Base-by-base conservation (phyloP, 208 protist genomes). In the Crithidia expoeki region DNA sequence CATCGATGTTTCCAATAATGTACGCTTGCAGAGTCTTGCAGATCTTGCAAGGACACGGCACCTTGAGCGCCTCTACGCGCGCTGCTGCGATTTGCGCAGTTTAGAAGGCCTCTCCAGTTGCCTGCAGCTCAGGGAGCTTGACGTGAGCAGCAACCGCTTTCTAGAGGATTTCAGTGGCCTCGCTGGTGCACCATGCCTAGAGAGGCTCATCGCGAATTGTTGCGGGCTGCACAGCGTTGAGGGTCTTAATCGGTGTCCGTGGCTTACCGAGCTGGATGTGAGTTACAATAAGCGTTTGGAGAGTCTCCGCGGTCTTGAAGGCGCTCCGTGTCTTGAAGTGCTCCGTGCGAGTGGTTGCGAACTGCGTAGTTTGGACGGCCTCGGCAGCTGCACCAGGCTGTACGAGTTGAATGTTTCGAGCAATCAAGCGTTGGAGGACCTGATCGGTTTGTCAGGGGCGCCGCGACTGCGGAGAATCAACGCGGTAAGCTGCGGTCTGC, bases 281-380 rank as follows among this genome's bases (percentile, higher is more conserved):
- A 62, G 57, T 38, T 33, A 62, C 57, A 62, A 62, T 25, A 46
- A 33, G 17, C 57, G 23, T 17, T 16, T 62, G 38, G 16, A 49
- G 7, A 30, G 38, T 19, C 33, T 62, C 10, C 33, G 42, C 42
- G 58, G 58, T 19, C 58, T 64, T 4, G n/a, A 38, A 4, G 42
- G 42, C 38, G 58, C 58, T 5, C 58, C 42, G 58, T 40, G 25
- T 19, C 42, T 64, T 9, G 9, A 19, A 4, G 9, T 25, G 5
- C 36, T 64, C 5, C 7, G 28, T 28, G 58, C 42, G 4, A 52
- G 42, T 28, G 38, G 58, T 7, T 64, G 58, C 30, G 42, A 52
- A 28, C 28, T 64, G 38, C 38, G 42, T 16, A 38, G 19, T 21
- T 12, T 64, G 11, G 42, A 64, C 28, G 58, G 58, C 19, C 42